phyloP scores from a whole-genome alignment of 345 rosid species.

The Brassica rapa region DNA sequence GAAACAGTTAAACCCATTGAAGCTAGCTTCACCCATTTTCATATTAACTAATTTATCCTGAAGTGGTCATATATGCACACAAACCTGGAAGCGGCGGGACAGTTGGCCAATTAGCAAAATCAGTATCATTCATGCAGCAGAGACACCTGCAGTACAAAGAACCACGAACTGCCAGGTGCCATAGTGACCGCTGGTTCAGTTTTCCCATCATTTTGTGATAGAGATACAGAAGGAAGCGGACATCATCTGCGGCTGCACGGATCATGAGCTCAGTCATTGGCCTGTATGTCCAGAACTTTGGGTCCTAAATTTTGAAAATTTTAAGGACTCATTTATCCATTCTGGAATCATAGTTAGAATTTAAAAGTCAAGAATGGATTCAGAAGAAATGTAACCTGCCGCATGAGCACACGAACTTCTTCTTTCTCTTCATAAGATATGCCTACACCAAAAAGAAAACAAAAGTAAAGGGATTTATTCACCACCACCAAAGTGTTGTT shows the following conservation, averaged over 20 bases:
- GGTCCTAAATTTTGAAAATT: slow-evolving; percentile 58
- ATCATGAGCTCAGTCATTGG: slow-evolving; percentile 85
- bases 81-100: slow-evolving; percentile 78
- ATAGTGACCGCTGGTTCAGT: slow-evolving; percentile 63
- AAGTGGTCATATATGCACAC: not conserved
- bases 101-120: slow-evolving; percentile 77
- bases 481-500: slow-evolving; percentile 18
- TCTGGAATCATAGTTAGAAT: not conserved
- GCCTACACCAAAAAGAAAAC: slow-evolving; percentile 48
- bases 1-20: slow-evolving; percentile 19
- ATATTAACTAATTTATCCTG: not conserved
- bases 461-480: slow-evolving; percentile 3
- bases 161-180: slow-evolving; percentile 86
- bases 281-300: slow-evolving; percentile 80
- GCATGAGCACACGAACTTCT: slow-evolving; percentile 86
- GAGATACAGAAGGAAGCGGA: slow-evolving; percentile 81
- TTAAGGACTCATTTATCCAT: not conserved
- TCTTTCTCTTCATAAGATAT: slow-evolving; percentile 87
- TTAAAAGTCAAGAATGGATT: not conserved
- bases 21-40: not conserved
- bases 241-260: slow-evolving; percentile 97
- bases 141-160: slow-evolving; percentile 82
- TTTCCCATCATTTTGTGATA: slow-evolving; percentile 81
- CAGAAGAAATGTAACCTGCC: slow-evolving; percentile 56
- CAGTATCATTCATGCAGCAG: slow-evolving; percentile 67